A percentile compares a stretch with the other conserved stretches of the same genome.
Evolutionary conservation across 352 stramenopile genomes (phyloP).

Genomic region (Aphanomyces invadans): DNA sequence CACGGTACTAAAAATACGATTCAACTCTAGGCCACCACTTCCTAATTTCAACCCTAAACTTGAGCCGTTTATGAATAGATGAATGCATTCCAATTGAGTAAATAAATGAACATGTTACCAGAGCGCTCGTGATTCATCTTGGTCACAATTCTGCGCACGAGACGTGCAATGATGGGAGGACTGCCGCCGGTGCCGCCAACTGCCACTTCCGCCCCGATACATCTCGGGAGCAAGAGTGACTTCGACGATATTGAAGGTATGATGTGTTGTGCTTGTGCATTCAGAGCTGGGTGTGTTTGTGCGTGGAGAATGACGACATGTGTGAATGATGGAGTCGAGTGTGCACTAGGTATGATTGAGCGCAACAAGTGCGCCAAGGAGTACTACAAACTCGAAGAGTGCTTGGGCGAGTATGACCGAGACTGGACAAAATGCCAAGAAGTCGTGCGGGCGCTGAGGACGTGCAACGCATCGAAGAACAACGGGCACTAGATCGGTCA

Average conservation of each 20-base stretch:
- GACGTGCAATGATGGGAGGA: background rate
- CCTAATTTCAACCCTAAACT: conserved; percentile 3
- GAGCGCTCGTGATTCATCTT: no score
- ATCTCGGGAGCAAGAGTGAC: conserved; percentile 75
- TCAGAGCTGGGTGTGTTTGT: background rate
- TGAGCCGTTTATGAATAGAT: no score
- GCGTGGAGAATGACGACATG: no score
- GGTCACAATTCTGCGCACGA: no score
- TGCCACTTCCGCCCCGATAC: conserved; percentile 28
- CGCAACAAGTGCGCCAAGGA: conserved; percentile 72
- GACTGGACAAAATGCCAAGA: conserved; percentile 83
- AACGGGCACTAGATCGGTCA: conserved; percentile 2
- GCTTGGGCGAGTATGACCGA: conserved; percentile 65
- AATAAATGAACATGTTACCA: no score
- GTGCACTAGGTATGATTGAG: conserved; percentile 79
- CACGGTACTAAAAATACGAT: background rate
- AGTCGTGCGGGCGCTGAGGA: conserved; percentile 67
- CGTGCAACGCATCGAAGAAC: conserved; percentile 55
- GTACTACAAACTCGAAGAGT: conserved; percentile 84
- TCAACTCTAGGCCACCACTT: background rate
- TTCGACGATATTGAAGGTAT: conserved; percentile 58
- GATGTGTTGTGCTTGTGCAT: background rate
- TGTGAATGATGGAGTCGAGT: no score
- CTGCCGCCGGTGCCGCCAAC: background rate
- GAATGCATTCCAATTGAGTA: no score